These are phyloP conservation scores for Lupinus albus DNA, from an alignment of 306 rosid species.

Conservation along the genomic window DNA sequence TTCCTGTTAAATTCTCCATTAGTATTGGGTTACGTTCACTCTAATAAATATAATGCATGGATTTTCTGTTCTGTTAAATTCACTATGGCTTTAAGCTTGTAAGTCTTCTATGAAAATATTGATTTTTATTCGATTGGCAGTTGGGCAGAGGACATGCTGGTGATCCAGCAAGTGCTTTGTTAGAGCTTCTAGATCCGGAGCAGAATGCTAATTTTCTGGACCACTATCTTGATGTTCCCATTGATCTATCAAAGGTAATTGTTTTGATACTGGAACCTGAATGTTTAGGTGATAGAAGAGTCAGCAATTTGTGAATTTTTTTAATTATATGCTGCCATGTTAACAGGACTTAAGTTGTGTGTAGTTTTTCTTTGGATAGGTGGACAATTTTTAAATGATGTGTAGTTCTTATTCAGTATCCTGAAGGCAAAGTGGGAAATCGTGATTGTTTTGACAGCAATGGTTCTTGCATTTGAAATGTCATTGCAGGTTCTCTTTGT, in stretches of 20 bases:
- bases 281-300: slow-evolving; percentile 26
- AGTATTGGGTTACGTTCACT: slow-evolving; percentile 5
- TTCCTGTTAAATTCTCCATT: slow-evolving; percentile 17
- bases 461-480: slow-evolving; percentile 38
- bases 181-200: slow-evolving; percentile 99
- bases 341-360: not conserved
- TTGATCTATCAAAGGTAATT: slow-evolving; percentile 94
- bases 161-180: slow-evolving; percentile 98
- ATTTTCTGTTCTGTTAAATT: slow-evolving; percentile 16
- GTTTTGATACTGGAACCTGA: slow-evolving; percentile 19
- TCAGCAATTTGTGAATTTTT: slow-evolving; percentile 19
- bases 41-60: slow-evolving; percentile 17
- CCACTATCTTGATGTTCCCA: slow-evolving; percentile 98
- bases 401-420: slow-evolving; percentile 20
- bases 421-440: slow-evolving; percentile 30
- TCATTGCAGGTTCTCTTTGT: slow-evolving; percentile 92
- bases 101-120: not conserved
- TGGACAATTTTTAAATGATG: slow-evolving; percentile 3
- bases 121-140: slow-evolving; percentile 57
- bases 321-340: slow-evolving; percentile 11
- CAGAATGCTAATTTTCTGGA: slow-evolving; percentile 99
- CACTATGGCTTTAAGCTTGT: not conserved
- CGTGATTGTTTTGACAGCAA: slow-evolving; percentile 23
- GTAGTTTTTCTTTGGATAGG: slow-evolving; percentile 19
- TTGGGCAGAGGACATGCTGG: slow-evolving; percentile 99